phyloP scores from a whole-genome alignment of 306 rosid genomes.

The Rubus idaeus region DNA sequence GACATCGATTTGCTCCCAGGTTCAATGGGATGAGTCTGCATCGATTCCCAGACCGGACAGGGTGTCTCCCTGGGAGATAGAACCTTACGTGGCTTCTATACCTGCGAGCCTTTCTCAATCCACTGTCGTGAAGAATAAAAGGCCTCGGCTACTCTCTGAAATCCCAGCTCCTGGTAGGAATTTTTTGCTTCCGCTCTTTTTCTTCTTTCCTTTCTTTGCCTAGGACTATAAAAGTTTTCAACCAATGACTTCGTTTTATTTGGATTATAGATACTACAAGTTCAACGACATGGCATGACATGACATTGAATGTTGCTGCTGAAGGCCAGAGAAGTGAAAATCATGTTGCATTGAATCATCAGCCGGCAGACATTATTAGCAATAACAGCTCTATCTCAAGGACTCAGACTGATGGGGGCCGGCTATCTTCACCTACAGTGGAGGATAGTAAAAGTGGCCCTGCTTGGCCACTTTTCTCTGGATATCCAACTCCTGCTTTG shows the following conservation, averaged over 20 bases:
- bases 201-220: neutral
- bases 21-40: constrained; percentile 95
- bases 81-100: constrained; percentile 60
- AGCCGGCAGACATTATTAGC: constrained; percentile 48
- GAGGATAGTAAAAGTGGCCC: constrained; percentile 62
- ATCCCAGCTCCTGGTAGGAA: constrained; percentile 51
- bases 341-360: constrained; percentile 48
- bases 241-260: neutral
- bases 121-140: constrained; percentile 53
- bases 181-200: constrained; percentile 2
- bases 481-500: constrained; percentile 39
- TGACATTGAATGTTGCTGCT: constrained; percentile 34
- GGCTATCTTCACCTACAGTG: constrained; percentile 52
- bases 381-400: constrained; percentile 43
- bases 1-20: constrained; percentile 44
- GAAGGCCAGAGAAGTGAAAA: constrained; percentile 57
- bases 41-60: constrained; percentile 78
- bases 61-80: constrained; percentile 96
- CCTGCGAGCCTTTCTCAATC: constrained; percentile 51
- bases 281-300: constrained; percentile 42
- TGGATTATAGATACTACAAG: constrained; percentile 41
- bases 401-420: constrained; percentile 53
- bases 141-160: constrained; percentile 75
- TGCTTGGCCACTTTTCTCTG: constrained; percentile 44
- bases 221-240: neutral